Conservation (phyloP, 352 stramenopile species). For the Nothophytophthora sp. region DNA sequence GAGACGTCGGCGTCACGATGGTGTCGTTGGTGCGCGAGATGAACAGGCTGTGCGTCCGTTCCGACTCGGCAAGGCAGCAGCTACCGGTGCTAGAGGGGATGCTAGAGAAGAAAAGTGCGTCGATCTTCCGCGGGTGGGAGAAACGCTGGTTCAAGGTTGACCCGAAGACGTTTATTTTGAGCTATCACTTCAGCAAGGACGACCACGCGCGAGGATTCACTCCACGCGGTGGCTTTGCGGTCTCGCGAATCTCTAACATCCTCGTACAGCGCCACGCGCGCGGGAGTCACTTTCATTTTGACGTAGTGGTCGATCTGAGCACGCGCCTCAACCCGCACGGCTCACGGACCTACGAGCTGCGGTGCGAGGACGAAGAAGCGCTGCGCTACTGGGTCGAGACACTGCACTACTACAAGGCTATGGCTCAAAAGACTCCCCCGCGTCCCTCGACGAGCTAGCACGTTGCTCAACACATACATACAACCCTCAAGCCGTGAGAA, state of each 20-base stretch:
- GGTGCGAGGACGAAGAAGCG: conserved; percentile 52
- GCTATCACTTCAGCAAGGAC: conserved; percentile 55
- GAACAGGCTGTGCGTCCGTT: conserved; percentile 27
- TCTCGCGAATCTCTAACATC: conserved; percentile 49
- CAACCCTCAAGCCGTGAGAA: too few species aligned
- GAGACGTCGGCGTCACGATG: conserved; percentile 45
- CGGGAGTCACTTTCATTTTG: conserved; percentile 56
- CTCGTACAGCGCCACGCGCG: conserved; percentile 41
- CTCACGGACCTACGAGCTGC: conserved; percentile 69
- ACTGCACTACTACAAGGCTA: conserved; percentile 64
- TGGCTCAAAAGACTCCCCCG: conserved; percentile 38
- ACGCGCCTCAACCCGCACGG: conserved; percentile 61
- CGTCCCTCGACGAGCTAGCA: conserved; percentile 38
- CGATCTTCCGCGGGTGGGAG: conserved; percentile 61
- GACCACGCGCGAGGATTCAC: conserved; percentile 48
- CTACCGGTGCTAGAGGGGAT: conserved; percentile 50
- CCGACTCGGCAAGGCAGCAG: conserved; percentile 13
- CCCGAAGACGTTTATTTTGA: conserved; percentile 49
- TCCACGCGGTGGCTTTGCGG: conserved; percentile 41
- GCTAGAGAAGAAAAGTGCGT: conserved; percentile 64
- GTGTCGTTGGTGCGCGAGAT: conserved; percentile 55
- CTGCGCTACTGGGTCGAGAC: conserved; percentile 76
- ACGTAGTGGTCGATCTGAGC: conserved; percentile 69
- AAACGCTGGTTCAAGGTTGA: conserved; percentile 54
- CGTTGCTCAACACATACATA: too few species aligned